Evolutionary conservation across 305 asterid species (phyloP).

Genomic region (Fraxinus ornus): DNA sequence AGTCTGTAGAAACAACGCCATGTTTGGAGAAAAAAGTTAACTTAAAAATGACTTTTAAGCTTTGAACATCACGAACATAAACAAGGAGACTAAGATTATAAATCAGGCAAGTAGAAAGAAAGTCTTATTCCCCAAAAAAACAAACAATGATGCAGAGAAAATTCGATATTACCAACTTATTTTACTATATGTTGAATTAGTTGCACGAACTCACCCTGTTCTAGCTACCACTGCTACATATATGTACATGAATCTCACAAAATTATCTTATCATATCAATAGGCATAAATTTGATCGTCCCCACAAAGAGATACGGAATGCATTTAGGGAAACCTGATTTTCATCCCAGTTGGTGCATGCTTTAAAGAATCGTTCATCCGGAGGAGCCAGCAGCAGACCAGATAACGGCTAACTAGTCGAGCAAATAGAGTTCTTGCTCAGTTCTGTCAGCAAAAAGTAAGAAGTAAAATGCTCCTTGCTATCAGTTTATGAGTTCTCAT

Average conservation of each 20-base stretch:
- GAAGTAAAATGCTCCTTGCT: neutral
- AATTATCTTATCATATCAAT: conserved; percentile 18
- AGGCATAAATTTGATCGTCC: conserved; percentile 19
- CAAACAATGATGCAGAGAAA: neutral
- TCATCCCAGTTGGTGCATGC: neutral
- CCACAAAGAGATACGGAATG: conserved; percentile 5
- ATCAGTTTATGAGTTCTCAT: conserved; percentile 52
- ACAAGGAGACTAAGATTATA: neutral
- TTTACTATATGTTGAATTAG: conserved; percentile 27
- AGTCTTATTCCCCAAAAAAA: neutral
- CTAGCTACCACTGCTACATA: conserved; percentile 32
- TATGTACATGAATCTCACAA: conserved; percentile 40
- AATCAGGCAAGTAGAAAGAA: neutral
- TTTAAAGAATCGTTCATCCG: conserved; percentile 6
- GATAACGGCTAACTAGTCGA: neutral
- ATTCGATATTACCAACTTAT: conserved; percentile 31
- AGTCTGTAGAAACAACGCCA: neutral
- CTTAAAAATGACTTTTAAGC: neutral
- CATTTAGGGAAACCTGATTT: neutral
- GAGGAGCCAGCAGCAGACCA: neutral
- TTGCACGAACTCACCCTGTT: conserved; percentile 37
- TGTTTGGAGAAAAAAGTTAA: neutral
- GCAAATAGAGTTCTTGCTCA: conserved; percentile 10
- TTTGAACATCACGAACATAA: neutral
- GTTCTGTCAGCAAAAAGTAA: neutral